Evolutionary conservation across 2,329 filamentous ascomycete species (phyloP), one percentile per base, ranked within the genome.

Genomic region (Fusarium liriodendri): DNA sequence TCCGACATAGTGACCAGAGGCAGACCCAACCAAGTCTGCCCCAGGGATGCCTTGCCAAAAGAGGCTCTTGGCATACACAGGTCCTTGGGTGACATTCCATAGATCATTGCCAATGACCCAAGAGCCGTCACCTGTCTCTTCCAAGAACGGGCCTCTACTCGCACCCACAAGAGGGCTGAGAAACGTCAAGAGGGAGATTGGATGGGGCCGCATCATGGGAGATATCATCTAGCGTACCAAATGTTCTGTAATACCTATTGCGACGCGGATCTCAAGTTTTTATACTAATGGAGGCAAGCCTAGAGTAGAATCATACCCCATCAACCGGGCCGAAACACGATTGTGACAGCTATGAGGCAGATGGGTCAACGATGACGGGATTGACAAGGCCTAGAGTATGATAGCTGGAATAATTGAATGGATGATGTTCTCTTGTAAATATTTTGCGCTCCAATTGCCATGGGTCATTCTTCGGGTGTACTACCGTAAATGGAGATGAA

Each of bases 21-120:
- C 67, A 45, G 59, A 67, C 3, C 67, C 67, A 3, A 67, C 67
- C 20, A 70, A 45, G 27, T 70, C 59, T 6, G 42, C 67, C 16
- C 59, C 67, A 20, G 67, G 64, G 16, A 70, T 45, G 20, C 67
- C 67, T 22, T 70, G 40, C 67, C 67, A 70, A 20, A 67, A 70
- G 22, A 70, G 64, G 11, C 64, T 70, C 27, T 50, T 70, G 42
- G 67, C 67, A 42, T 70, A 70, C 9, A 67, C 52, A 9, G 67
- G 9, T n/a, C 64, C 67, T 63, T 70, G 67, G 14, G 67, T 67
- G 32, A 70, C 63, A 57, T 70, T 70, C 67, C 67, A 70, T 14
- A 70, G 52, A 58, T 70, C 67, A 27, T 70, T 70, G 27, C 67
- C 67, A 50, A 70, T 47, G 40, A 70, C 47, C 67, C 67, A 70